Evolutionary conservation across 2,329 filamentous ascomycete species (phyloP), one percentile per base, ranked within the genome.

Genomic region (Penicillium italicum): DNA sequence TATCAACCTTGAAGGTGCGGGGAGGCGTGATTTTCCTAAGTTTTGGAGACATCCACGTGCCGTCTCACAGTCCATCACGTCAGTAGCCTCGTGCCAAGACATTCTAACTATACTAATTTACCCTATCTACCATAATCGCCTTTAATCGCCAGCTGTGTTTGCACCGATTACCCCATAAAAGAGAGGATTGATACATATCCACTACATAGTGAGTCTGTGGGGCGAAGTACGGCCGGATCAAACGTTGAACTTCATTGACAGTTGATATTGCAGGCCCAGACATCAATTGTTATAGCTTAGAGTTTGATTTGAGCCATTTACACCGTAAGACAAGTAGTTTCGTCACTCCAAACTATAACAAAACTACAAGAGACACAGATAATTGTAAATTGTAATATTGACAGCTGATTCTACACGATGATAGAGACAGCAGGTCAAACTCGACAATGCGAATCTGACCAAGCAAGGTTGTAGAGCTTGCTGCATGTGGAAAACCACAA

Each of bases 371-470:
- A 18, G 18, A 12, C 16, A 18, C 14, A 26, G 9, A 38, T 0
- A 50, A 44, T 37, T 55, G 38, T 55, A 22, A 55, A 45, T 41
- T 56, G 18, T 55, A 53, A 58, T 62, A 63, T 65, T 64, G 56
- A 65, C 60, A 63, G 43, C 62, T 63, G 47, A 42, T 61, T 59
- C 61, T 60, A 64, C 53, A 62, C 46, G 58, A 30, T 49, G 56
- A 57, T 62, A 60, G 59, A 61, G 50, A 50, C 40, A 59, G 61
- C 62, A 55, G 58, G 57, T 58, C 63, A 53, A 58, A 55, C 53
- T 57, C 60, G 44, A 24, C 62, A 74, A 75, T 49, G 53, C 59
- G 41, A 54, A 57, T 58, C 47, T 54, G 56, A 45, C 48, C 53
- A 55, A 54, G 57, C 61, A 62, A 62, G 58, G 53, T 57, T 60